phyloP scores from a whole-genome alignment of 1,284 basidiomycete species.

The Coniophora puteana region DNA sequence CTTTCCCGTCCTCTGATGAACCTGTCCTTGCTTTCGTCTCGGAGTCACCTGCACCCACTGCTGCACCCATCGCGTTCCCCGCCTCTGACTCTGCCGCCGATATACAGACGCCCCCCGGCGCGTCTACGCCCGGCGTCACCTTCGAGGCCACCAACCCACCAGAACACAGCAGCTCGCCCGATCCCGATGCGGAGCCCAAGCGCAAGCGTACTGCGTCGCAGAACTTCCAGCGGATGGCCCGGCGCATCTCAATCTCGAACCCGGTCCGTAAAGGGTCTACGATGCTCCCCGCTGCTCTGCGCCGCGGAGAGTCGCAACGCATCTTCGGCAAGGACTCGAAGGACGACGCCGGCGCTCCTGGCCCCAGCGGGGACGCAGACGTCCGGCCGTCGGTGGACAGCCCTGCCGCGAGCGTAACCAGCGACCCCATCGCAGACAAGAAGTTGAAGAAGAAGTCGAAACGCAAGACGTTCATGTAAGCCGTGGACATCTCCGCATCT shows the following conservation, averaged over 20 bases:
- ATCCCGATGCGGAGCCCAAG: constrained; percentile 67
- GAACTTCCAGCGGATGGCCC: constrained; percentile 76
- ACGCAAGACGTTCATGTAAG: too few species aligned
- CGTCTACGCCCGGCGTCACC: constrained; percentile 60
- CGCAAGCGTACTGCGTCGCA: constrained; percentile 76
- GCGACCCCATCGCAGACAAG: neutral
- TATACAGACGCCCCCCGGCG: constrained; percentile 37
- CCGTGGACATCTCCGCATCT: too few species aligned
- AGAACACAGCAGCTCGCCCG: constrained; percentile 57
- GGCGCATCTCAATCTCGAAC: constrained; percentile 75
- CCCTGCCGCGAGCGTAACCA: neutral
- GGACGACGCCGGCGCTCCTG: too few species aligned
- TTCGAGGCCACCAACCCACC: constrained; percentile 47
- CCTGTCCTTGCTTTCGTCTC: too few species aligned
- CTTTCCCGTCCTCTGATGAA: constrained; percentile 12
- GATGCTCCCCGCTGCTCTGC: too few species aligned
- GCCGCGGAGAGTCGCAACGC: too few species aligned
- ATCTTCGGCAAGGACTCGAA: too few species aligned
- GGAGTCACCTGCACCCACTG: constrained; percentile 4
- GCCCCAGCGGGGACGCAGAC: too few species aligned
- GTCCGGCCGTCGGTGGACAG: too few species aligned
- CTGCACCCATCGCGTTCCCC: constrained; percentile 24
- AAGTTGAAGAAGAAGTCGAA: neutral
- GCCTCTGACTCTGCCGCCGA: constrained; percentile 11
- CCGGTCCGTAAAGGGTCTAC: too few species aligned